phyloP scores from a whole-genome alignment of 441 rosid genomes.

The Gossypium davidsonii region DNA sequence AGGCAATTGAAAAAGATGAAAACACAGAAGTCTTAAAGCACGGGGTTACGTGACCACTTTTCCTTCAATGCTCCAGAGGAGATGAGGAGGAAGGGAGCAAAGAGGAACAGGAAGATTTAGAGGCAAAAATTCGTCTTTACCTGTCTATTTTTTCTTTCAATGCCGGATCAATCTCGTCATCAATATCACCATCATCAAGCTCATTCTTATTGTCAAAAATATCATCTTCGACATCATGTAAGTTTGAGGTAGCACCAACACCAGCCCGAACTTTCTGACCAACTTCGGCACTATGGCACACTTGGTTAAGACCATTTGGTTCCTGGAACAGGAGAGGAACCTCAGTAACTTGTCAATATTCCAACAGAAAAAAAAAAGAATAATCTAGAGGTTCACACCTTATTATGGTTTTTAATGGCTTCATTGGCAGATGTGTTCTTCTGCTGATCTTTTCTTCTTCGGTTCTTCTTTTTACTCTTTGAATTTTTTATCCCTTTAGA shows the following conservation, averaged over 20 bases:
- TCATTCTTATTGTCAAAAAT: constrained; percentile 42
- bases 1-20: neutral
- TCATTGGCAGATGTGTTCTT: constrained; percentile 35
- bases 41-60: neutral
- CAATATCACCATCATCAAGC: constrained; percentile 63
- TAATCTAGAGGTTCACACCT: constrained; percentile 35
- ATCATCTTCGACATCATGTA: constrained; percentile 33
- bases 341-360: constrained; percentile 13
- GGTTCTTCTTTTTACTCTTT: constrained; percentile 70
- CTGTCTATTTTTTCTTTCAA: constrained; percentile 74
- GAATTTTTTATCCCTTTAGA: constrained; percentile 52
- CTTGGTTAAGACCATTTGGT: constrained; percentile 29
- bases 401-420: constrained; percentile 26
- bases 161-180: constrained; percentile 90
- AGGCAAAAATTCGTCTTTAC: constrained; percentile 31
- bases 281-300: constrained; percentile 28
- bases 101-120: neutral
- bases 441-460: constrained; percentile 53
- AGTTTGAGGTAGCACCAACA: constrained; percentile 33
- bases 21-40: neutral
- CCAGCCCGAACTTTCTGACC: constrained; percentile 29
- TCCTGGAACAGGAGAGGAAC: constrained; percentile 37
- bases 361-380: constrained; percentile 12
- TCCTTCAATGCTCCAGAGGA: neutral
- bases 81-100: neutral